Percentiles rank a stretch among this genome's conserved stretches.
Evolutionary conservation across 1,139 yeast species (phyloP).

Genomic region (Arxiozyma bovina): DNA sequence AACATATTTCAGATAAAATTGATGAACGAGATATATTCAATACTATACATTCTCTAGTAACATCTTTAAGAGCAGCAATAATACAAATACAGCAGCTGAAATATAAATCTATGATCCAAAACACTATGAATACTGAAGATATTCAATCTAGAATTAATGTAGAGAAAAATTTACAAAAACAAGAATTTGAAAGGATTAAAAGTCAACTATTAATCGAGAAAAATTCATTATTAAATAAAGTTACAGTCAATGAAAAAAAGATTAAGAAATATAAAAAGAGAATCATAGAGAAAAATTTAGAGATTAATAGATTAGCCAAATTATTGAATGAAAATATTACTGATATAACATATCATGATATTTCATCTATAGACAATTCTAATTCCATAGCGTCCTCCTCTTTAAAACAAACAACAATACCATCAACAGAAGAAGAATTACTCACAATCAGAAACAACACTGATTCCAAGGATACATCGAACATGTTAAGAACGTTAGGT

Average conservation of each 20-base stretch:
- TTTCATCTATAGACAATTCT: constrained; percentile 8
- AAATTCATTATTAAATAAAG: constrained; percentile 33
- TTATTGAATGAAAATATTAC: constrained; percentile 17
- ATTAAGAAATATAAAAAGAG: constrained; percentile 38
- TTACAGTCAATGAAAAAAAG: constrained; percentile 35
- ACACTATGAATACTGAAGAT: constrained; percentile 29
- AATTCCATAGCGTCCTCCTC: constrained; percentile 8
- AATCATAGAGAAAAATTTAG: constrained; percentile 36
- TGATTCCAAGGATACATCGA: constrained; percentile 12
- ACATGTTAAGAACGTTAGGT: constrained; percentile 40
- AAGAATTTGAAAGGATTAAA: constrained; percentile 42
- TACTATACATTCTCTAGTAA: constrained; percentile 12
- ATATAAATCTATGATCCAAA: constrained; percentile 35
- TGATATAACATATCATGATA: constrained; percentile 11
- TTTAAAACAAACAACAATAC: constrained; percentile 1
- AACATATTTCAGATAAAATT: background rate
- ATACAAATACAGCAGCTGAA: constrained; percentile 27
- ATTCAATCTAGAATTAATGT: constrained; percentile 38
- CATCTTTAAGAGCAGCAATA: constrained; percentile 11
- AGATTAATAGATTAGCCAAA: constrained; percentile 31
- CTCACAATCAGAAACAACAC: background rate
- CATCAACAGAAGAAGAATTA: background rate
- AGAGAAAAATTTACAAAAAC: constrained; percentile 38
- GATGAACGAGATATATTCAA: constrained; percentile 4
- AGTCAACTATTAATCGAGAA: constrained; percentile 28